phyloP scores from a whole-genome alignment of 2,329 filamentous ascomycete genomes.

The Colletotrichum somersetense region DNA sequence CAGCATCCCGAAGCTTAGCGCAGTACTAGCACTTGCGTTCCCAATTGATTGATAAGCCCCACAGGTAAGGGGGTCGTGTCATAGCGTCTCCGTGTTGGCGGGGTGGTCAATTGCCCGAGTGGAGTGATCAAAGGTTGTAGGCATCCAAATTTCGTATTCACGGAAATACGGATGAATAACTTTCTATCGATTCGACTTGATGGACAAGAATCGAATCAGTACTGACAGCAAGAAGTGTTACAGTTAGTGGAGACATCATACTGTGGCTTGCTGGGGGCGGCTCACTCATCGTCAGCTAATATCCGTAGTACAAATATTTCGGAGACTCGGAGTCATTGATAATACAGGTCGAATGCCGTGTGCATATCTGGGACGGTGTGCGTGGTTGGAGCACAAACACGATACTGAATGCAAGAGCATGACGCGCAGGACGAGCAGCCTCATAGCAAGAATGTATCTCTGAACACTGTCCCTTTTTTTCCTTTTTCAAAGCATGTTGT shows the following conservation, averaged over 20 bases:
- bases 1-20: too few relatives aligned
- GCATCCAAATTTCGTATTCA: neutral
- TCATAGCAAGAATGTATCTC: neutral
- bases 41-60: too few relatives aligned
- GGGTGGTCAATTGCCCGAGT: neutral
- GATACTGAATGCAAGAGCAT: neutral
- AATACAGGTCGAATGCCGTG: neutral
- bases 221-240: too few relatives aligned
- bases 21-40: too few relatives aligned
- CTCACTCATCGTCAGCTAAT: neutral
- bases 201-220: neutral
- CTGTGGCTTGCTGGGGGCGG: neutral
- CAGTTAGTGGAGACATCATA: neutral
- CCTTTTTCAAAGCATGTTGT: neutral
- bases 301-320: neutral
- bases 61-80: too few relatives aligned
- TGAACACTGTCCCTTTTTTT: too few relatives aligned
- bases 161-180: neutral
- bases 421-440: neutral
- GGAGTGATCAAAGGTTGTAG: neutral
- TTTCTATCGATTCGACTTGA: neutral
- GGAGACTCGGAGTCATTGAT: neutral
- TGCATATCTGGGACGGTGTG: neutral
- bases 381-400: too few relatives aligned
- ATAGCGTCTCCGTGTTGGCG: neutral